Evolutionary conservation across 495 filamentous ascomycete species (phyloP).

Genomic region (Tuber microsphaerosporum): DNA sequence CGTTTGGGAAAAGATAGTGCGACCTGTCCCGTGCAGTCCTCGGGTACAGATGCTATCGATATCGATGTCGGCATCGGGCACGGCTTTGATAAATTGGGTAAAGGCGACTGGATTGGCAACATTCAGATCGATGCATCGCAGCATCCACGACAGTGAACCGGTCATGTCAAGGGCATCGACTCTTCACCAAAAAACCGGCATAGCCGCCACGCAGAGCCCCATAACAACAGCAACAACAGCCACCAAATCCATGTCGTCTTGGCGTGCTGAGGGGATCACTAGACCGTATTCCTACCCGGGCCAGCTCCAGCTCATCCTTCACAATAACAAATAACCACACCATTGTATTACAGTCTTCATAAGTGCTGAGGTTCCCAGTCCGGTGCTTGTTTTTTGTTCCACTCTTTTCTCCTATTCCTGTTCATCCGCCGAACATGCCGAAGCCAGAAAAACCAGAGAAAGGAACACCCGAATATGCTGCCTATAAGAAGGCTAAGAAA

Average conservation of each 20-base stretch:
- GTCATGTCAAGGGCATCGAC: neutral
- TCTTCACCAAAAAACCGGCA: neutral
- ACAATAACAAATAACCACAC: neutral
- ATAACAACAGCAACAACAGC: neutral
- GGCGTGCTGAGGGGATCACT: neutral
- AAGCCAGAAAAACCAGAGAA: slow-evolving; percentile 35
- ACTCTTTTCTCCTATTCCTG: neutral
- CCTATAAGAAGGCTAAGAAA: slow-evolving; percentile 38
- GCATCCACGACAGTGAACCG: neutral
- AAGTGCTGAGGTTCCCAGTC: neutral
- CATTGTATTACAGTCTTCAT: neutral
- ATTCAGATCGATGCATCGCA: neutral
- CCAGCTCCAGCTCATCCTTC: neutral
- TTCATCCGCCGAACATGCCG: slow-evolving; percentile 20
- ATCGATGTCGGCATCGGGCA: neutral
- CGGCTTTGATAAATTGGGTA: neutral
- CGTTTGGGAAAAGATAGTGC: neutral
- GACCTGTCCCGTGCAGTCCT: neutral
- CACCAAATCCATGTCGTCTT: neutral
- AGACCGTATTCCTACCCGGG: neutral
- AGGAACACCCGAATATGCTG: slow-evolving; percentile 35
- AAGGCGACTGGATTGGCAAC: neutral
- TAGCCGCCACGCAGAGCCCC: neutral
- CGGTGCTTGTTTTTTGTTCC: neutral
- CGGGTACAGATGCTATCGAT: neutral